Conservation (phyloP, 805 yeast species). For the Maudiozyma barnettii region DNA sequence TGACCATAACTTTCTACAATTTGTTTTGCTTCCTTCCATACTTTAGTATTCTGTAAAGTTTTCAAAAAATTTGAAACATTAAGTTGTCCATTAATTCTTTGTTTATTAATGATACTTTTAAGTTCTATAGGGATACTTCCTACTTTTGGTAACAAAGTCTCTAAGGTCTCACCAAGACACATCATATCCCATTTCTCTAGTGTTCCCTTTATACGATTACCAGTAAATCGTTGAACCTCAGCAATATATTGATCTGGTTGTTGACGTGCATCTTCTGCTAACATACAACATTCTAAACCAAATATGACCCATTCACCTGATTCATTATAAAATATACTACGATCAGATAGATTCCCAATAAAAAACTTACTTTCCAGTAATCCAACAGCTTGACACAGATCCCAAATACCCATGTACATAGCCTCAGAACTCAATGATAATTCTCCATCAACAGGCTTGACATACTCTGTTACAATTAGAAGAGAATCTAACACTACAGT, state of each 20-base stretch:
- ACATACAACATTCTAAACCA: constrained; percentile 54
- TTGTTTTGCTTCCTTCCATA: constrained; percentile 14
- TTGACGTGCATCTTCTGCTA: background rate
- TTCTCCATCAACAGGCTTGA: constrained; percentile 5
- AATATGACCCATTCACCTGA: constrained; percentile 78
- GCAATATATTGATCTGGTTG: background rate
- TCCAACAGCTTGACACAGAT: constrained; percentile 19
- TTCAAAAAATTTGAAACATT: background rate
- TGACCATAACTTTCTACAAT: constrained; percentile 31
- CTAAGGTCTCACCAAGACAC: constrained; percentile 26
- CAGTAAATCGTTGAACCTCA: background rate
- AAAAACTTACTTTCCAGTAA: constrained; percentile 31
- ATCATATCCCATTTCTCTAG: background rate
- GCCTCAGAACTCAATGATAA: constrained; percentile 9
- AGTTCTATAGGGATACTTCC: constrained; percentile 30
- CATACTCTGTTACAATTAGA: constrained; percentile 3
- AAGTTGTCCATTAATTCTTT: background rate
- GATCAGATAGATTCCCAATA: constrained; percentile 51
- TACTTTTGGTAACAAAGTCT: constrained; percentile 30
- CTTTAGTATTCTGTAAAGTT: constrained; percentile 13
- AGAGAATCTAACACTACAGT: background rate
- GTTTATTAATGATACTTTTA: constrained; percentile 16
- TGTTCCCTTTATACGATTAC: background rate
- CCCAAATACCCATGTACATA: constrained; percentile 19
- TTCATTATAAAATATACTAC: constrained; percentile 54